Evolutionary conservation across 305 asterid genomes (phyloP).

Genomic region (Solanum hybrid): DNA sequence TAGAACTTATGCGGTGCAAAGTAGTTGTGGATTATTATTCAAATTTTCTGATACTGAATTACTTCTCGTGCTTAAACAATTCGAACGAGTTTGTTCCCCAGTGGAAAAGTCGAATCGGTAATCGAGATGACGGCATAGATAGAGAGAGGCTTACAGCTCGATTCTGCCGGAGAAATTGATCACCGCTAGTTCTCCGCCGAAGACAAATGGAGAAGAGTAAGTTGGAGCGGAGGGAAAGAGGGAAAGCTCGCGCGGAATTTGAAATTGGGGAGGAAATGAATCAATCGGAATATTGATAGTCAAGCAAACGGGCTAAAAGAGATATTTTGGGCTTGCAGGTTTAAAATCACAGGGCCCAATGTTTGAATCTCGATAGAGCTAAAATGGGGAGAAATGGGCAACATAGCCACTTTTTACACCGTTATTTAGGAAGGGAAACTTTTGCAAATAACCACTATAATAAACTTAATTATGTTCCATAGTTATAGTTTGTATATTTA

Average conservation of each 20-base stretch:
- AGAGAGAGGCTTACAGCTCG: background rate
- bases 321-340: background rate
- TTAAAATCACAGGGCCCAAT: background rate
- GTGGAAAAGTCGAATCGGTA: background rate
- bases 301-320: background rate
- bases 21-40: background rate
- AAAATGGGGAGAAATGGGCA: background rate
- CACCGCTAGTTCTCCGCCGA: background rate
- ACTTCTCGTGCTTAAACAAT: background rate
- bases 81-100: background rate
- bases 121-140: background rate
- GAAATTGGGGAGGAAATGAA: background rate
- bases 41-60: background rate
- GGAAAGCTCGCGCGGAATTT: background rate
- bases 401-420: background rate
- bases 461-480: too few species aligned
- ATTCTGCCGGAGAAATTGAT: background rate
- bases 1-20: background rate
- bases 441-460: too few species aligned
- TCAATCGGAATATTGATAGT: background rate
- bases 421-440: background rate
- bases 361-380: background rate
- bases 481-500: too few species aligned
- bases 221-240: background rate
- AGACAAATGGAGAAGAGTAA: background rate